phyloP scores from a whole-genome alignment of 2,329 filamentous ascomycete genomes.

The Ascochyta koolunga region DNA sequence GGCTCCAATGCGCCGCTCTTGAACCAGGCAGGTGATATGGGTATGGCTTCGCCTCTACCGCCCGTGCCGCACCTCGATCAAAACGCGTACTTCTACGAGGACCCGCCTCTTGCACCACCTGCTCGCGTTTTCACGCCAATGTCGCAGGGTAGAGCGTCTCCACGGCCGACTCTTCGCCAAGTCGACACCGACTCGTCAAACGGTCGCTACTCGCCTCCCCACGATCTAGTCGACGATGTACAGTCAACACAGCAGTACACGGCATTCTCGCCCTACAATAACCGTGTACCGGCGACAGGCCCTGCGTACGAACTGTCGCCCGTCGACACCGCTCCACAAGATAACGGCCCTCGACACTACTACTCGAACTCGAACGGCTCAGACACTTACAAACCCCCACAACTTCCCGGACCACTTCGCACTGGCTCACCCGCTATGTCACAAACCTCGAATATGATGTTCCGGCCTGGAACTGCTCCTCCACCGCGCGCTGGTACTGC shows the following conservation, averaged over 20 bases:
- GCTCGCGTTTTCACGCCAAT: constrained; percentile 38
- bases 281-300: constrained; percentile 30
- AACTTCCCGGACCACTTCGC: constrained; percentile 34
- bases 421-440: constrained; percentile 38
- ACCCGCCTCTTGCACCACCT: constrained; percentile 30
- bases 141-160: constrained; percentile 38
- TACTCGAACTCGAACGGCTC: constrained; percentile 27
- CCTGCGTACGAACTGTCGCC: constrained; percentile 45
- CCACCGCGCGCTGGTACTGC: constrained; percentile 35
- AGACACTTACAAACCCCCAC: constrained; percentile 32
- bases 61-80: constrained; percentile 39
- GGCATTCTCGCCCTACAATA: constrained; percentile 42
- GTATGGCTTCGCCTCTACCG: constrained; percentile 44
- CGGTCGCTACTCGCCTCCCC: constrained; percentile 31
- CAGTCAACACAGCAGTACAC: constrained; percentile 28
- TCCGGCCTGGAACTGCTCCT: constrained; percentile 25
- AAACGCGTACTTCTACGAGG: constrained; percentile 38
- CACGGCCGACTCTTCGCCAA: constrained; percentile 34
- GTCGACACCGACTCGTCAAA: constrained; percentile 38
- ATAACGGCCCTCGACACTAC: constrained; percentile 23
- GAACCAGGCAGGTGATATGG: constrained; percentile 66
- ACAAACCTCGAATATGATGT: constrained; percentile 27
- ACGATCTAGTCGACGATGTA: constrained; percentile 27
- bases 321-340: constrained; percentile 36
- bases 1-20: constrained; percentile 69